Evolutionary conservation across 768 basidiomycete species (phyloP), one percentile per base, ranked within the genome.

Genomic region (Suillus luteus): DNA sequence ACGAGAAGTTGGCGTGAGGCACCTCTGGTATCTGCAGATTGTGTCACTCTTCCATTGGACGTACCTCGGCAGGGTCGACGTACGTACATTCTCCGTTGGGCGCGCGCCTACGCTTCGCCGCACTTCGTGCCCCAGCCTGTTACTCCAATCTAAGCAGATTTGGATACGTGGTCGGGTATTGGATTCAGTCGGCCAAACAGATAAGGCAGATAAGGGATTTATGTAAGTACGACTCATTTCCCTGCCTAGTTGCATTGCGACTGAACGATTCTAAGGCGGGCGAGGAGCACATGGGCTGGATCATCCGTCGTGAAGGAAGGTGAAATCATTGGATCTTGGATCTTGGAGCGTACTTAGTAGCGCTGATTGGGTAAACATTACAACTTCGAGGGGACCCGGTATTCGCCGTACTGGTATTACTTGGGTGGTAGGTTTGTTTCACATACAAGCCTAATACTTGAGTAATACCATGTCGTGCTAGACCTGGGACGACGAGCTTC

Each of bases 181-280:
- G 33, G 31, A 54, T 54, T 6, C 11, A 33, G 31, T 31, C 51
- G 27, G 27, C 27, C 51, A 19, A 31, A 33, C 27, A 54, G 31
- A 54, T 54, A 19, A 54, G 5, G 52, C 52, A 6, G 52, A 54
- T 54, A 54, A 54, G 52, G 11, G 11, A 54, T 54, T 33, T 54
- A 54, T 54, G 52, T 33, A 54, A 54, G 33, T 8, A 31, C 27
- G 1, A 5, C 19, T 52, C 9, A 52, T 52, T 52, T 31, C 19
- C 31, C 12, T 33, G 5, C 19, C 33, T 49, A 7, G 11, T 5
- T 54, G 31, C 11, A 54, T 33, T n/a, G 19, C 2, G 31, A 54
- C 19, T 54, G 31, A 33, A 35, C 11, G 33, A 19, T 54, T 19
- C 8, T 17, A 52, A 52, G 27, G 51, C 27, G 27, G 49, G 17